These are phyloP conservation scores for Beauveria varroae DNA, from an alignment of 2,329 filamentous ascomycete genomes.

Conservation along the genomic window DNA sequence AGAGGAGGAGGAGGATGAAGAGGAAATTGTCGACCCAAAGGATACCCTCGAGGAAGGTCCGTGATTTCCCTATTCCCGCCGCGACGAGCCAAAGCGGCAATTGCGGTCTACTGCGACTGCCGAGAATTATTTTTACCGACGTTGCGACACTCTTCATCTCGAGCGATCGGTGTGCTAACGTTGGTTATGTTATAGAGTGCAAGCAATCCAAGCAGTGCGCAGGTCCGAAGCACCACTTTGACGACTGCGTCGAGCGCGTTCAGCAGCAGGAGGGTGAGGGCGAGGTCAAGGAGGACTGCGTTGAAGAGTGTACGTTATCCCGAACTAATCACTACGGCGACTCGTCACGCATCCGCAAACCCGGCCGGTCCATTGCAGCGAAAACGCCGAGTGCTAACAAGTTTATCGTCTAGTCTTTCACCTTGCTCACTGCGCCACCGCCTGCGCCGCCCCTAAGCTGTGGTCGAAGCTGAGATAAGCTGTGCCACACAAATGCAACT, in stretches of 20 bases:
- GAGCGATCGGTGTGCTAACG: slow-evolving; percentile 19
- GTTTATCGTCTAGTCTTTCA: slow-evolving; percentile 73
- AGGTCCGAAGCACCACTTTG: slow-evolving; percentile 92
- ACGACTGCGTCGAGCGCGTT: slow-evolving; percentile 95
- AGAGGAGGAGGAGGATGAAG: slow-evolving; percentile 57
- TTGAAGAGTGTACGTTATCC: slow-evolving; percentile 86
- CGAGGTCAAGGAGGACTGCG: slow-evolving; percentile 82
- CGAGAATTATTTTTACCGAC: background rate
- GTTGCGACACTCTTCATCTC: slow-evolving; percentile 7
- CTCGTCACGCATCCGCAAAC: background rate
- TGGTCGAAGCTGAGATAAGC: slow-evolving; percentile 86
- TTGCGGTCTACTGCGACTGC: background rate
- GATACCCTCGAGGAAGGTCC: slow-evolving; percentile 86
- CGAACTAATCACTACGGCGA: background rate
- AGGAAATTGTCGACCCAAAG: slow-evolving; percentile 82
- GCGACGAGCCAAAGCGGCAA: slow-evolving; percentile 7
- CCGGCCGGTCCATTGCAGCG: background rate
- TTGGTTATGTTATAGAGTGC: slow-evolving; percentile 61
- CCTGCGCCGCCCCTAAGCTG: slow-evolving; percentile 93
- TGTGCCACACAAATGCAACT: background rate
- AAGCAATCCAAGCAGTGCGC: slow-evolving; percentile 77
- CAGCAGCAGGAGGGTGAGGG: slow-evolving; percentile 55
- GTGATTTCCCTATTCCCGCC: slow-evolving; percentile 25
- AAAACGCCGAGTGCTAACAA: background rate
- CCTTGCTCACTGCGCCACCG: slow-evolving; percentile 87